These are phyloP conservation scores for Poronia punctata DNA, from an alignment of 495 filamentous ascomycete species.

Conservation along the genomic window DNA sequence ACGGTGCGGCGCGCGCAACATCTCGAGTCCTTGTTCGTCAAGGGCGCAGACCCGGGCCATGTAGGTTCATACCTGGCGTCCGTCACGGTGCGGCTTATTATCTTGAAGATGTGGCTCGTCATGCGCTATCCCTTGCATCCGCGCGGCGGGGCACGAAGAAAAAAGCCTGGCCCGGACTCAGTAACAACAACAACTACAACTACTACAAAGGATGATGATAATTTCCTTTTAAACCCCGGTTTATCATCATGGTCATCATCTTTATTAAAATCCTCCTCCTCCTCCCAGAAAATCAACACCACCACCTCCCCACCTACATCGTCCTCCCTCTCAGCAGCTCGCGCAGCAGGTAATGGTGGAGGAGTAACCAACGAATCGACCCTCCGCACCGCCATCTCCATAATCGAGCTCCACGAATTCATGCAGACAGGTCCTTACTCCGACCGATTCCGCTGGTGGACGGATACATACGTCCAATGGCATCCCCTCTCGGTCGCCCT, in stretches of 20 bases:
- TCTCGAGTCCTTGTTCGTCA: constrained; percentile 25
- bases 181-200: no score
- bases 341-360: background rate
- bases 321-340: background rate
- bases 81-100: constrained; percentile 41
- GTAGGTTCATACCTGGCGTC: constrained; percentile 21
- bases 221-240: no score
- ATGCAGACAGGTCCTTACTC: constrained; percentile 14
- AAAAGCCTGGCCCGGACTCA: background rate
- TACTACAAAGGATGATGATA: no score
- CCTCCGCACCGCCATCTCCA: constrained; percentile 27
- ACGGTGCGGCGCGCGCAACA: constrained; percentile 17
- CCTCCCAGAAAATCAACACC: no score
- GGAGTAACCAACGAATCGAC: constrained; percentile 18
- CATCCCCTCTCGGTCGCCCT: constrained; percentile 64
- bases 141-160: background rate
- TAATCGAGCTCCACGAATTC: constrained; percentile 23
- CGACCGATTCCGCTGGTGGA: constrained; percentile 25
- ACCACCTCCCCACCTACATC: background rate
- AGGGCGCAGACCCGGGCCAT: constrained; percentile 17
- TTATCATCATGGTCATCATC: no score
- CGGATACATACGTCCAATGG: constrained; percentile 63
- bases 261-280: no score
- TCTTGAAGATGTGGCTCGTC: constrained; percentile 58
- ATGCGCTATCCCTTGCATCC: constrained; percentile 53